Base-by-base conservation (phyloP, 805 yeast species). In the Metahyphopichia silvanorum region DNA sequence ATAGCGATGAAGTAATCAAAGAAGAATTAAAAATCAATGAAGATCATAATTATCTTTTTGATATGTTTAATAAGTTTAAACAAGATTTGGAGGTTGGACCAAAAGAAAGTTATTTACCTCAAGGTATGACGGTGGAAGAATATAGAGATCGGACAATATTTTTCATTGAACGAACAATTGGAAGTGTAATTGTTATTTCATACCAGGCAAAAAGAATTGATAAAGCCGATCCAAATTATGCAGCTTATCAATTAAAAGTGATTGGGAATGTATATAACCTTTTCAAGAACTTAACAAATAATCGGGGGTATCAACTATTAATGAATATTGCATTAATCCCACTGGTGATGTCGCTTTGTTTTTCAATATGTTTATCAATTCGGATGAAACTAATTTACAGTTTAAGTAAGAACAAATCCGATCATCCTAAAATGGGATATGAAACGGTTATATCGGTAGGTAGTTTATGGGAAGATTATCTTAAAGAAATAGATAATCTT, bases 321-420 rank as follows among this genome's bases (percentile, higher is more conserved):
- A 21, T 33, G 4, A 28, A 29, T 20, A 25, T 33, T 18, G 16
- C 36, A 5, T 27, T 21, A n/a, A 13, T 33, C n/a, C 29, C 36
- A 8, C 10, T 25, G n/a, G 21, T 18, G 6, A 14, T 33, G 9
- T 21, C 28, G 13, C n/a, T 28, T 12, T 23, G 24, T 10, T 20
- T 33, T 16, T 8, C 27, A 9, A 25, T 29, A 5, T 17, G 14
- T 4, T 23, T 33, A 11, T 22, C 18, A 10, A 21, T 23, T 19
- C 27, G 22, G 21, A 20, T 29, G 16, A 33, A 29, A 24, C 25
- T 21, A 21, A 11, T 21, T 14, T 5, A 13, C 5, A 16, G n/a
- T 10, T n/a, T 14, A 18, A 12, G 24, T 10, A 28, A 13, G 11
- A 14, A 28, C 19, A 10, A 18, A 8, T 15, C 21, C 6, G 5